Percentiles rank a stretch among this genome's conserved stretches.
Evolutionary conservation across 768 basidiomycete genomes (phyloP).

Genomic region (Pleurotus cornucopiae): DNA sequence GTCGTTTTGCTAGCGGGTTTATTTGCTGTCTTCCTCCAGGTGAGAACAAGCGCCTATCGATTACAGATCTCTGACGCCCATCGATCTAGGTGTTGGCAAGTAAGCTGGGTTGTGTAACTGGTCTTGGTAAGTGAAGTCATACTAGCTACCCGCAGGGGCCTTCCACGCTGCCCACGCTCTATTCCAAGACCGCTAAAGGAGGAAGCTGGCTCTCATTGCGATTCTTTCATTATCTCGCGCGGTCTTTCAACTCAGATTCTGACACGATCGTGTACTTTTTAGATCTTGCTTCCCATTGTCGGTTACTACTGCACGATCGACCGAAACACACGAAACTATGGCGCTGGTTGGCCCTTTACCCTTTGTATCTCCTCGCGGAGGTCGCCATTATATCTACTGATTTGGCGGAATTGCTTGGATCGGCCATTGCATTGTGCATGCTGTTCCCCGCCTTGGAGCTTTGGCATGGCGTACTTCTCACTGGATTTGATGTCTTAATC

Average conservation of each 20-base stretch:
- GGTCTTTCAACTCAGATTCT: background rate
- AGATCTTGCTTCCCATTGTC: constrained; percentile 56
- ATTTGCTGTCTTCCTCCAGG: constrained; percentile 83
- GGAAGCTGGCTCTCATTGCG: background rate
- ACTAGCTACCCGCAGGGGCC: background rate
- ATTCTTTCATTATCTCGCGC: constrained; percentile 6
- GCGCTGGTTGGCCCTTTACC: constrained; percentile 60
- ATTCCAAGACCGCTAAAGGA: too few species aligned
- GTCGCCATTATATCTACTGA: constrained; percentile 76
- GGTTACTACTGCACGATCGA: constrained; percentile 60
- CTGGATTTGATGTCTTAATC: constrained; percentile 63
- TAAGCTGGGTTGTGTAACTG: constrained; percentile 79
- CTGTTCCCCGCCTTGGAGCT: constrained; percentile 66
- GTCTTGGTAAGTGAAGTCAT: constrained; percentile 50
- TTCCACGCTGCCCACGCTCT: too few species aligned
- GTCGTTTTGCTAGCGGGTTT: constrained; percentile 79
- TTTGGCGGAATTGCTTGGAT: constrained; percentile 77
- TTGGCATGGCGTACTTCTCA: constrained; percentile 69
- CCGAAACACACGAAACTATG: constrained; percentile 52
- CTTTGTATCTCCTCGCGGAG: constrained; percentile 62
- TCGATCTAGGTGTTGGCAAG: constrained; percentile 32
- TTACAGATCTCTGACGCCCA: background rate
- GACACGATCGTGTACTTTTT: constrained; percentile 2
- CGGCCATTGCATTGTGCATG: constrained; percentile 76
- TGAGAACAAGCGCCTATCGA: constrained; percentile 17